These are phyloP conservation scores for Gynostemma pentaphyllum DNA, from an alignment of 306 rosid species.

Conservation along the genomic window DNA sequence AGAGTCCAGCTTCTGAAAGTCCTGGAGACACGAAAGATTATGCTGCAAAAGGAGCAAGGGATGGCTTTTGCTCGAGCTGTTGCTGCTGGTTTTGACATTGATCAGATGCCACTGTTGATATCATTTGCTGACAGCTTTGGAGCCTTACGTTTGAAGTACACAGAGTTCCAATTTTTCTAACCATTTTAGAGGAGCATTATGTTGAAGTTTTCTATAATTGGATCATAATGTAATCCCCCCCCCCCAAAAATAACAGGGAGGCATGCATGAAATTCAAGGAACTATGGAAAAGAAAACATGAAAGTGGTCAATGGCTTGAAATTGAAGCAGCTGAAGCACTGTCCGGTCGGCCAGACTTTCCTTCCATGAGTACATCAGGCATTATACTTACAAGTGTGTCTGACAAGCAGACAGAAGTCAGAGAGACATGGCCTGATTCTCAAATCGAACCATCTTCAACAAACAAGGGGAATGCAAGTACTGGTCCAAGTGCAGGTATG, in stretches of 20 bases:
- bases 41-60: slow-evolving; percentile 97
- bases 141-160: slow-evolving; percentile 81
- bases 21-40: slow-evolving; percentile 74
- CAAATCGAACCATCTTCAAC: slow-evolving; percentile 31
- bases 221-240: slow-evolving; percentile 8
- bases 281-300: slow-evolving; percentile 92
- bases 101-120: slow-evolving; percentile 54
- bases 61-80: slow-evolving; percentile 99
- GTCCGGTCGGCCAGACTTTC: slow-evolving; percentile 44
- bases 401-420: slow-evolving; percentile 23
- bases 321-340: slow-evolving; percentile 78
- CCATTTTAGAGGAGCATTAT: slow-evolving; percentile 1
- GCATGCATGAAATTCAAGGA: slow-evolving; percentile 70
- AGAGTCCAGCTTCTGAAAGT: slow-evolving; percentile 95
- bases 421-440: slow-evolving; percentile 17
- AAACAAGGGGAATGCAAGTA: slow-evolving; percentile 41
- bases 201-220: slow-evolving; percentile 18
- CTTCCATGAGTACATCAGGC: slow-evolving; percentile 55
- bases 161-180: slow-evolving; percentile 13
- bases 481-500: slow-evolving; percentile 33
- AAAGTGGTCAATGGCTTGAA: slow-evolving; percentile 96
- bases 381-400: slow-evolving; percentile 50
- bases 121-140: slow-evolving; percentile 87
- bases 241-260: slow-evolving; percentile 40
- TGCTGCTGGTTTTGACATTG: slow-evolving; percentile 94